Conservation (phyloP, 2,329 filamentous ascomycete species). For the Dactylellina drechsleri region DNA sequence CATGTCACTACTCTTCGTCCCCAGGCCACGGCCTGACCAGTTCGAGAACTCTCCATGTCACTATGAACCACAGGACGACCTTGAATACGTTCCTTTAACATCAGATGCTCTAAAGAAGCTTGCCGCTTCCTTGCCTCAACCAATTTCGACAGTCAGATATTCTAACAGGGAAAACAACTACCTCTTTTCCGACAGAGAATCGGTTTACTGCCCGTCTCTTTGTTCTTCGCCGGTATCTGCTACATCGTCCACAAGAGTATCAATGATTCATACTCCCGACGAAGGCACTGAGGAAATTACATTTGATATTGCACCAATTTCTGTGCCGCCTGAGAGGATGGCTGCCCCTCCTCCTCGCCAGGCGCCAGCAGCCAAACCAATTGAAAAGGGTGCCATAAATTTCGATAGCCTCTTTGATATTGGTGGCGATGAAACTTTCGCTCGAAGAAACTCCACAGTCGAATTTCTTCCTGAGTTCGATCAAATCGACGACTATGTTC, state of each 20-base stretch:
- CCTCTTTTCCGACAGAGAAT: constrained; percentile 53
- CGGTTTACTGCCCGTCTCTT: constrained; percentile 47
- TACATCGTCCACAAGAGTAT: constrained; percentile 48
- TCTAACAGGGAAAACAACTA: constrained; percentile 53
- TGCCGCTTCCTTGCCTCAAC: constrained; percentile 46
- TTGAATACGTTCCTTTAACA: constrained; percentile 51
- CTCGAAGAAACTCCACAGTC: constrained; percentile 41
- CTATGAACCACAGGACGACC: constrained; percentile 54
- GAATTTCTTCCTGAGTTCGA: constrained; percentile 50
- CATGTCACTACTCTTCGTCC: constrained; percentile 52
- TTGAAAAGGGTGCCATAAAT: constrained; percentile 43
- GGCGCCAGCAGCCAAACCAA: constrained; percentile 38
- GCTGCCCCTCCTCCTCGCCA: constrained; percentile 10
- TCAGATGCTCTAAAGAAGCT: constrained; percentile 42
- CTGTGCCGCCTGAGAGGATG: constrained; percentile 49
- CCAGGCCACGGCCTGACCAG: constrained; percentile 54
- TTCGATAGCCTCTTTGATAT: constrained; percentile 53
- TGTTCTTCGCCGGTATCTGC: constrained; percentile 51
- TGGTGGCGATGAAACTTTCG: constrained; percentile 30
- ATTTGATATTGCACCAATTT: constrained; percentile 47
- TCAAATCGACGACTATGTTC: constrained; percentile 52
- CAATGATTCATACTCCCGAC: constrained; percentile 50
- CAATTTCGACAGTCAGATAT: constrained; percentile 49
- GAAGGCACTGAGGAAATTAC: constrained; percentile 50
- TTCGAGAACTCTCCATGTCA: constrained; percentile 53